These are phyloP conservation scores for Pythium apleroticum DNA, from an alignment of 352 stramenopile species.

Conservation along the genomic window DNA sequence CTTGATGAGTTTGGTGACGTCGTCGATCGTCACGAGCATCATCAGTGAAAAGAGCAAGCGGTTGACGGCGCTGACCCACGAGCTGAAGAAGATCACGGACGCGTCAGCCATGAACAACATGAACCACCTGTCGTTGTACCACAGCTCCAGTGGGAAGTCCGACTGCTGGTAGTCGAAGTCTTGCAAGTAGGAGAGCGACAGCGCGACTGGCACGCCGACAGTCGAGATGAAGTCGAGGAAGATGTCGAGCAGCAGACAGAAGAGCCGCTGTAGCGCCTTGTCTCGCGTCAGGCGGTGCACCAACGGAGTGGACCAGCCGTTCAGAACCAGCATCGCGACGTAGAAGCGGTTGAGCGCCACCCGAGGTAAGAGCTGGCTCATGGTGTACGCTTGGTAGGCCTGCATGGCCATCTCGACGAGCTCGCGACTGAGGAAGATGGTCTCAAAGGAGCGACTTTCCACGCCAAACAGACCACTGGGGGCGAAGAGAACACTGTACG, in stretches of 20 bases:
- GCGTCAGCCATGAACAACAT: slow-evolving; percentile 16
- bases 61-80: slow-evolving; percentile 13
- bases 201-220: not conserved
- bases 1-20: slow-evolving; percentile 21
- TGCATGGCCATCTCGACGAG: slow-evolving; percentile 18
- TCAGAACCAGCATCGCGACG: slow-evolving; percentile 10
- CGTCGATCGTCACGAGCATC: slow-evolving; percentile 19
- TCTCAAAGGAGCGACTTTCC: slow-evolving; percentile 22
- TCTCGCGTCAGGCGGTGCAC: not conserved
- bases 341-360: slow-evolving; percentile 15
- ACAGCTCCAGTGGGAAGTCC: slow-evolving; percentile 8
- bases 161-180: slow-evolving; percentile 2
- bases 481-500: slow-evolving; percentile 1
- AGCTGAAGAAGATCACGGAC: slow-evolving; percentile 9
- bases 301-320: slow-evolving; percentile 22
- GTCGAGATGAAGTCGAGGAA: slow-evolving; percentile 17
- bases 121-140: slow-evolving; percentile 19
- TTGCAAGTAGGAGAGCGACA: not conserved
- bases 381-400: slow-evolving; percentile 16
- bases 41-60: slow-evolving; percentile 22
- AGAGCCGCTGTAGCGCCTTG: slow-evolving; percentile 6
- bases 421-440: slow-evolving; percentile 16
- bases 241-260: slow-evolving; percentile 15
- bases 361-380: slow-evolving; percentile 10
- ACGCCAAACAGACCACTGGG: slow-evolving; percentile 12